Base-by-base conservation (phyloP, 1,284 basidiomycete genomes). In the Neotropicomus parvogracilis region DNA sequence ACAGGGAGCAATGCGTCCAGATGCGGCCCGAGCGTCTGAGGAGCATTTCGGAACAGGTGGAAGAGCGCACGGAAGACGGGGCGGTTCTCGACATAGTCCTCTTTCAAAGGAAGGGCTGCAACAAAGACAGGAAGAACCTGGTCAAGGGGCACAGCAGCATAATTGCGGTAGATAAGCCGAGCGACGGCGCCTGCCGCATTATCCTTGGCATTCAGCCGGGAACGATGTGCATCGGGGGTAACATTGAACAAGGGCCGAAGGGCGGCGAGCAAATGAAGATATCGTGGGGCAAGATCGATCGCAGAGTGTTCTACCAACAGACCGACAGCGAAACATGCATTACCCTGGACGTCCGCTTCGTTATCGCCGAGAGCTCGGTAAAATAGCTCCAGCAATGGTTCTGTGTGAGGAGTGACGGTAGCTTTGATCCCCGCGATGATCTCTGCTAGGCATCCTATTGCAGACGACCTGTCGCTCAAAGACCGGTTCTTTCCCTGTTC, bases 181-280 rank as follows among this genome's bases (percentile, higher is more conserved):
- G 84, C 83, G 46, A 99, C 86, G 40, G 94, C 92, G 46, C 97
- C 97, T 26, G 88, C 83, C 11, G 97, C 97, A 66, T 99, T 99
- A 70, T 99, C 97, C 52, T 88, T 87, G 16, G 95, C 94, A 60
- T 94, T 95, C 55, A 89, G 71, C 39, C 78, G 77, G 10, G 89
- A 72, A 6, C 82, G 69, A 27, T 81, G 72, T 7, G 83, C 67
- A 49, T 84, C 79, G 10, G 81, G 72, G 3, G 79, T 59, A 41
- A 88, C 78, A 42, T 77, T 70, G 70, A 99, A 99, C 57, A 95
- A 78, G 7, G 91, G 89, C 40, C 82, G 86, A 42, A 99, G 82
- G 4, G 86, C 85, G 37, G 73, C 73, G 43, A 99, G 86, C 45
- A 99, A 77, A 54, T 78, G 79, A 37, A 84, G 67, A 71, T 89